Percentiles rank a stretch among this genome's conserved stretches.
phyloP scores from a whole-genome alignment of 176 grass and related monocot genomes.

The Puya raimondii region DNA sequence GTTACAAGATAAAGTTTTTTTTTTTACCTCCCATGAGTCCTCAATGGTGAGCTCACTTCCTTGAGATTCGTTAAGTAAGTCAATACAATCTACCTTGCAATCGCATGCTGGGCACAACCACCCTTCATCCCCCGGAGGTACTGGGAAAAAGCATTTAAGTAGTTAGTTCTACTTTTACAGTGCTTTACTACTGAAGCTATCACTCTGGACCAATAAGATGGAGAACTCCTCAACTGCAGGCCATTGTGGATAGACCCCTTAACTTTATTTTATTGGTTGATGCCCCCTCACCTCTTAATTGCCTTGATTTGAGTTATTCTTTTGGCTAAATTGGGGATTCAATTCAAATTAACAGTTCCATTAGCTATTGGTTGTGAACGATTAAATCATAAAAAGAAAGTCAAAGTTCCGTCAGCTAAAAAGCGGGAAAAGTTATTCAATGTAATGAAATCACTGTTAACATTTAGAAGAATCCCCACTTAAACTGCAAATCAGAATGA shows the following conservation, averaged over 20 bases:
- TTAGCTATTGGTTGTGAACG: too few relatives aligned
- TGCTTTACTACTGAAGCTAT: neutral
- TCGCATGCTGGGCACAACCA: conserved; percentile 89
- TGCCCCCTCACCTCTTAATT: too few relatives aligned
- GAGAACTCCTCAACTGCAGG: too few relatives aligned
- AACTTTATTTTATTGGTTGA: too few relatives aligned
- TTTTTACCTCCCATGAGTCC: conserved; percentile 91
- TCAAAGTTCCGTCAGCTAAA: neutral
- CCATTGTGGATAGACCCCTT: too few relatives aligned
- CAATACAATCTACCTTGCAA: conserved; percentile 85
- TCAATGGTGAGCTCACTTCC: conserved; percentile 64
- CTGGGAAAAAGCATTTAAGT: conserved; percentile 35
- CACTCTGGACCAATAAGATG: too few relatives aligned
- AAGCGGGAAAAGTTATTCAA: neutral
- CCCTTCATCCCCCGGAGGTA: conserved; percentile 69
- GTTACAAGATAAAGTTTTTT: neutral
- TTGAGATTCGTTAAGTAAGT: conserved; percentile 80
- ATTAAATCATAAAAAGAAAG: neutral
- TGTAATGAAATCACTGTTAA: neutral
- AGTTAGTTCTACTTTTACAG: conserved; percentile 12
- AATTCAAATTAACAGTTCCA: too few relatives aligned
- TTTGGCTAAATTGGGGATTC: too few relatives aligned
- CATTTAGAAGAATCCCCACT: neutral
- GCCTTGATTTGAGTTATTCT: too few relatives aligned
- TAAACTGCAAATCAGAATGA: too few relatives aligned